phyloP scores from a whole-genome alignment of 768 basidiomycete genomes.

The Amanita inopinata region DNA sequence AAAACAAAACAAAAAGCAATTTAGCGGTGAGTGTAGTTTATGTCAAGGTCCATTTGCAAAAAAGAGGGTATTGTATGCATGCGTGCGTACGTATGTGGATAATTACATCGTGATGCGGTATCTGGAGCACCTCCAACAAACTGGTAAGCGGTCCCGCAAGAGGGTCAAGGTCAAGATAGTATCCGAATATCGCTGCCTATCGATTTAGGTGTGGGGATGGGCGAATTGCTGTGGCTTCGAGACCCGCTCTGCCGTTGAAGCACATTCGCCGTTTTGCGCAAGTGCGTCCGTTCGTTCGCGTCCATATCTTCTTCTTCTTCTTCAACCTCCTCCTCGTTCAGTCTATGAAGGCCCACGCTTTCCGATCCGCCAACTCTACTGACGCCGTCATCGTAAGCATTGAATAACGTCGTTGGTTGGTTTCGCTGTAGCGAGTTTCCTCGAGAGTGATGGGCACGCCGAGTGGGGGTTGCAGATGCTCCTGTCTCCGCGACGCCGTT shows the following conservation, averaged over 20 bases:
- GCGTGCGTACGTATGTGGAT: neutral
- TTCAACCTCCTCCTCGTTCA: constrained; percentile 60
- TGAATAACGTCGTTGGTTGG: constrained; percentile 62
- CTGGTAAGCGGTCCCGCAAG: too few species aligned
- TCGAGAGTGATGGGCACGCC: constrained; percentile 30
- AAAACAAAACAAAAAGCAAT: neutral
- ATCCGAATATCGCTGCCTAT: constrained; percentile 31
- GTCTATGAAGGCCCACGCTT: constrained; percentile 47
- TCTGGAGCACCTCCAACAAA: too few species aligned
- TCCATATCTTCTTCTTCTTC: constrained; percentile 39
- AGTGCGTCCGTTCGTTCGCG: constrained; percentile 36
- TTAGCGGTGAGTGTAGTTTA: neutral
- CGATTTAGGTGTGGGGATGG: constrained; percentile 20
- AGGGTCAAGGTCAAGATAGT: constrained; percentile 12
- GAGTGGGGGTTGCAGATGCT: constrained; percentile 16
- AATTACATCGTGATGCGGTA: neutral
- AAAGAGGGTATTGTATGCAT: neutral
- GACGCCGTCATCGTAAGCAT: constrained; percentile 53
- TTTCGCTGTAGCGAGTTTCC: constrained; percentile 59
- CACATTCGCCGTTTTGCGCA: constrained; percentile 18
- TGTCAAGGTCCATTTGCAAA: neutral
- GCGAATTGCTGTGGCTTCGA: constrained; percentile 49
- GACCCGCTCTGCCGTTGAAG: constrained; percentile 26
- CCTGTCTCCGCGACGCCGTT: constrained; percentile 23
- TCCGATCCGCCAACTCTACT: constrained; percentile 13